These are phyloP conservation scores for Cyphellophora europaea DNA, from an alignment of 2,329 filamentous ascomycete genomes.

Conservation along the genomic window DNA sequence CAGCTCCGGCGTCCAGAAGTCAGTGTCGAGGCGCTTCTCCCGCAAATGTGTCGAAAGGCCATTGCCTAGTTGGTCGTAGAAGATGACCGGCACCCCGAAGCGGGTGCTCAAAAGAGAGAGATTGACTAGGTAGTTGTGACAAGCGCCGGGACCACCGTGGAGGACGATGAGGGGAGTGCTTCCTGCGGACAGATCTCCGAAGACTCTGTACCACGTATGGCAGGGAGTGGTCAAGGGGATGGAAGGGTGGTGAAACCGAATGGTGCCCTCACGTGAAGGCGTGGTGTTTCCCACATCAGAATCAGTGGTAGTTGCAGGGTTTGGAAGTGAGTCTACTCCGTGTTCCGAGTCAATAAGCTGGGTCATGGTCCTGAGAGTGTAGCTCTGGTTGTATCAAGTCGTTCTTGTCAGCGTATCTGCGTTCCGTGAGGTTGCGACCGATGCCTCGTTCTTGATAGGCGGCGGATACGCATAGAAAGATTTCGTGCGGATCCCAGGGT, in stretches of 20 bases:
- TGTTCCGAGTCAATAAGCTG: too few species aligned
- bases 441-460: too few species aligned
- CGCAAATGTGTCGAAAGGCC: constrained; percentile 40
- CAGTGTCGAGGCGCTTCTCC: constrained; percentile 33
- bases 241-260: constrained; percentile 22
- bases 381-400: too few species aligned
- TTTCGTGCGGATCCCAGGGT: too few species aligned
- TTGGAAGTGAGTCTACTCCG: too few species aligned
- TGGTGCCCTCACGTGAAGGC: constrained; percentile 8
- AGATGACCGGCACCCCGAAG: constrained; percentile 35
- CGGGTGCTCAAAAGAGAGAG: constrained; percentile 28
- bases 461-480: too few species aligned
- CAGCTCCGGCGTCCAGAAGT: constrained; percentile 40
- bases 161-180: constrained; percentile 25
- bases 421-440: too few species aligned
- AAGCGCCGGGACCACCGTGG: constrained; percentile 40
- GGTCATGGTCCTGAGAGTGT: too few species aligned
- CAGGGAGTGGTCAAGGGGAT: constrained; percentile 26
- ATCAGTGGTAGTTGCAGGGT: too few species aligned
- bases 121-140: constrained; percentile 34
- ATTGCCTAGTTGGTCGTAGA: constrained; percentile 48
- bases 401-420: too few species aligned
- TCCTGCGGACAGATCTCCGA: constrained; percentile 24
- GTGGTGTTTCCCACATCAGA: too few species aligned
- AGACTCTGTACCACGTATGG: constrained; percentile 32